Conservation (phyloP, 345 rosid genomes). For the Syzygium grande region DNA sequence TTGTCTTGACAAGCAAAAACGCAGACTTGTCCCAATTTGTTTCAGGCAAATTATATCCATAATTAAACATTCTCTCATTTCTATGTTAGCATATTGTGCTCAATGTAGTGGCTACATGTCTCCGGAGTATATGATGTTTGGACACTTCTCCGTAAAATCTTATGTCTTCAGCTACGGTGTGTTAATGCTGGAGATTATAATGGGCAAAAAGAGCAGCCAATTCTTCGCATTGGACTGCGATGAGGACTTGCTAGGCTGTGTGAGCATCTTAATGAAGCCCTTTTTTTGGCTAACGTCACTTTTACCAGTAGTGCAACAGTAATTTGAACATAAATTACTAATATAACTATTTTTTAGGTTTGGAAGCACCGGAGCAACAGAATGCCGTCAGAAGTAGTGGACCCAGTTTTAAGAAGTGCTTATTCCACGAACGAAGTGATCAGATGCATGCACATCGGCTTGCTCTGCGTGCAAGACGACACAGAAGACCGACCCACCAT, state of each 20-base stretch:
- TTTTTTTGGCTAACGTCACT: neutral
- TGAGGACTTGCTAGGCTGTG: constrained; percentile 6
- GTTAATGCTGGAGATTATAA: constrained; percentile 9
- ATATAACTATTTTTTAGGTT: neutral
- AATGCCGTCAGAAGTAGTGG: constrained; percentile 3
- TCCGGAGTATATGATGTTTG: constrained; percentile 14
- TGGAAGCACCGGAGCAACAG: constrained; percentile 18
- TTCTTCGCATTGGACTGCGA: neutral
- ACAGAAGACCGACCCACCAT: constrained; percentile 11
- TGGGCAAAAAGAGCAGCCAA: constrained; percentile 8
- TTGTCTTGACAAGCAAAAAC: neutral
- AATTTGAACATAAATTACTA: neutral
- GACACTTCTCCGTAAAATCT: constrained; percentile 15
- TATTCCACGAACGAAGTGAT: constrained; percentile 6
- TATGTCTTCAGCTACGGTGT: constrained; percentile 19
- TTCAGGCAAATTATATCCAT: neutral
- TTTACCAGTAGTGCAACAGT: neutral
- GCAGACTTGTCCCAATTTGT: neutral
- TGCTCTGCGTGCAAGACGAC: constrained; percentile 19
- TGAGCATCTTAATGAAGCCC: neutral
- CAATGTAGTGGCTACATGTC: constrained; percentile 16
- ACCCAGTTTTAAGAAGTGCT: neutral
- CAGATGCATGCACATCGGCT: constrained; percentile 18
- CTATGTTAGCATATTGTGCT: neutral
- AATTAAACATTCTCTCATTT: neutral